Percentiles rank a stretch among this genome's conserved stretches.
Conservation (phyloP, 2,329 filamentous ascomycete genomes). For the Fusarium tupiense region DNA sequence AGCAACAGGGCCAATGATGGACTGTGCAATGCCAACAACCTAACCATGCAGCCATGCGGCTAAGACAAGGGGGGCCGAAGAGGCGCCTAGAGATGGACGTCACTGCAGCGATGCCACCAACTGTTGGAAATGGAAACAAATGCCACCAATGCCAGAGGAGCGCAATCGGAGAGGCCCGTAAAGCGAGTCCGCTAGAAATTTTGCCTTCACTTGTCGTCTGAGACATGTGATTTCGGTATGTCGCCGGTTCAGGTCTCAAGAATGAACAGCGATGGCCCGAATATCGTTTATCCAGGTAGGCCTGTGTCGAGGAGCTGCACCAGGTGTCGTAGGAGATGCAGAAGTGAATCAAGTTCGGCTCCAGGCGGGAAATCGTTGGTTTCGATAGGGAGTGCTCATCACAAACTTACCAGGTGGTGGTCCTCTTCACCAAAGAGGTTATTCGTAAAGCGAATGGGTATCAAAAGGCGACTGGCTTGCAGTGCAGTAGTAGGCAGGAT, state of each 20-base stretch:
- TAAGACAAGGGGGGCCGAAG: constrained; percentile 38
- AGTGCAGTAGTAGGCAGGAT: constrained; percentile 35
- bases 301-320: constrained; percentile 1
- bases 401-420: constrained; percentile 42
- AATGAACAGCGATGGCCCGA: constrained; percentile 14
- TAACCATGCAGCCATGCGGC: constrained; percentile 34
- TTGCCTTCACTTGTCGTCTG: constrained; percentile 4
- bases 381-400: constrained; percentile 2
- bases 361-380: neutral
- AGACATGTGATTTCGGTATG: constrained; percentile 23
- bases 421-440: constrained; percentile 32
- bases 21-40: constrained; percentile 36
- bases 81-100: constrained; percentile 35
- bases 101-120: constrained; percentile 36
- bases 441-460: constrained; percentile 35
- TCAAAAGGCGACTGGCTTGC: constrained; percentile 44
- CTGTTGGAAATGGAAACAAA: constrained; percentile 23
- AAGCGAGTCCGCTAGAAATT: constrained; percentile 6
- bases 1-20: constrained; percentile 37
- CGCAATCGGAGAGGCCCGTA: constrained; percentile 21
- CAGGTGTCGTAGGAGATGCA: neutral
- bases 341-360: neutral
- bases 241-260: constrained; percentile 2
- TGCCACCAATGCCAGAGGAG: constrained; percentile 31
- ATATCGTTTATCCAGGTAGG: neutral